phyloP scores from a whole-genome alignment of 139 green algal genomes.

The Chloropicon primus region DNA sequence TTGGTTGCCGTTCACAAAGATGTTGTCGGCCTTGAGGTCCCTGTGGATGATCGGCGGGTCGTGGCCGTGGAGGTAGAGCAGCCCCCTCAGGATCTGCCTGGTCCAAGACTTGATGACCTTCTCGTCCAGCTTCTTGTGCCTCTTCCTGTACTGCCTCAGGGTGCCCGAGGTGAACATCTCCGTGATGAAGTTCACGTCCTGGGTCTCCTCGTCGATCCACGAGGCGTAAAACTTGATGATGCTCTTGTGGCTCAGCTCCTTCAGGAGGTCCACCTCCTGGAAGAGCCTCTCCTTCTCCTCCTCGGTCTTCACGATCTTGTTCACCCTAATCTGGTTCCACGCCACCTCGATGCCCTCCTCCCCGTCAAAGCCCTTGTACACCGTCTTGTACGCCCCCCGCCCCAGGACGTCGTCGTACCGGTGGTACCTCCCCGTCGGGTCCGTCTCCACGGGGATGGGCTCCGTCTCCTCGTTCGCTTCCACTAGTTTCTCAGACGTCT shows the following conservation, averaged over 20 bases:
- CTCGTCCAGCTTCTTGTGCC: conserved; percentile 77
- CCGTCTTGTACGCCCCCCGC: conserved; percentile 91
- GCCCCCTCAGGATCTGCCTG: conserved; percentile 91
- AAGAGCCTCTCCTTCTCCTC: conserved; percentile 81
- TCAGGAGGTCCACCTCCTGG: conserved; percentile 90
- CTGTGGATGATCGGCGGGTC: conserved; percentile 84
- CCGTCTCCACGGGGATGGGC: conserved; percentile 37
- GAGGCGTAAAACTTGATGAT: conserved; percentile 96
- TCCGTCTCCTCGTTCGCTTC: conserved; percentile 23
- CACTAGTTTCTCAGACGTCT: neutral
- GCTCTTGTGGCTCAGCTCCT: conserved; percentile 93
- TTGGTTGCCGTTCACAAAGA: conserved; percentile 83
- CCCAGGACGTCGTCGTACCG: conserved; percentile 75
- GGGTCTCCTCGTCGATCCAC: conserved; percentile 77
- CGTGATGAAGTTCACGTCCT: conserved; percentile 97
- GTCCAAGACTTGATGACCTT: conserved; percentile 85
- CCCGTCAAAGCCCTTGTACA: conserved; percentile 96
- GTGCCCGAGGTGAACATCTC: conserved; percentile 96
- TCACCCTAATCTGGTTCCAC: conserved; percentile 89
- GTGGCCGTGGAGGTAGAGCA: conserved; percentile 85
- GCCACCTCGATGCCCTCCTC: conserved; percentile 87
- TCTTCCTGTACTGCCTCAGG: conserved; percentile 91
- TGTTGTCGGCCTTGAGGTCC: conserved; percentile 84
- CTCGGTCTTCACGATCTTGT: conserved; percentile 40
- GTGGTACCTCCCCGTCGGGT: conserved; percentile 43